phyloP scores from a whole-genome alignment of 495 filamentous ascomycete genomes.

The Penicillium turbatum region DNA sequence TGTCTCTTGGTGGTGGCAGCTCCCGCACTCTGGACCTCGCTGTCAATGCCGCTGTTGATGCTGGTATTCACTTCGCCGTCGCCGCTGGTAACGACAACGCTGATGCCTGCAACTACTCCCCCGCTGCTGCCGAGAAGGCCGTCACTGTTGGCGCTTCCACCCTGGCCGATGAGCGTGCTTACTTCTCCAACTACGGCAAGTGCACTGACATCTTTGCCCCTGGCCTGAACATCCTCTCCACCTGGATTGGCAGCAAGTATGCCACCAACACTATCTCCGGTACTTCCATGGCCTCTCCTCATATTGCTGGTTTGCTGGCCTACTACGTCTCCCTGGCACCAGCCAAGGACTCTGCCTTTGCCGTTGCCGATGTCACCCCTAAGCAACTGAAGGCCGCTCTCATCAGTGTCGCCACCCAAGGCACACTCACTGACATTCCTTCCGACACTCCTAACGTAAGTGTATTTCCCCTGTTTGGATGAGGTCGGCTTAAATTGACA shows the following conservation, averaged over 20 bases:
- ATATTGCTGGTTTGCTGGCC: conserved; percentile 92
- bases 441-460: conserved; percentile 73
- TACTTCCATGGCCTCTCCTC: conserved; percentile 98
- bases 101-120: conserved; percentile 99
- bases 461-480: conserved; percentile 3
- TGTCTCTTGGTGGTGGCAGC: conserved; percentile 97
- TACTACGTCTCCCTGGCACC: conserved; percentile 98
- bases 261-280: conserved; percentile 98
- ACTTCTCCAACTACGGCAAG: conserved; percentile 99
- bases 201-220: conserved; percentile 99
- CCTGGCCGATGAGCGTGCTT: conserved; percentile 90
- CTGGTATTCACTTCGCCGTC: conserved; percentile 93
- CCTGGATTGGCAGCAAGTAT: conserved; percentile 94
- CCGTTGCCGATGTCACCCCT: conserved; percentile 84
- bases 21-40: conserved; percentile 82
- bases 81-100: conserved; percentile 98
- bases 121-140: conserved; percentile 85
- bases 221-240: conserved; percentile 92
- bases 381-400: conserved; percentile 89
- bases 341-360: conserved; percentile 77
- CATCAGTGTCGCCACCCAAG: conserved; percentile 76
- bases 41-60: conserved; percentile 88
- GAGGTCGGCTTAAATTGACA: conserved; percentile 36
- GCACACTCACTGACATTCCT: conserved; percentile 78
- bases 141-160: conserved; percentile 96